These are phyloP conservation scores for Bauhinia variegata DNA, from an alignment of 306 rosid species.

Conservation along the genomic window DNA sequence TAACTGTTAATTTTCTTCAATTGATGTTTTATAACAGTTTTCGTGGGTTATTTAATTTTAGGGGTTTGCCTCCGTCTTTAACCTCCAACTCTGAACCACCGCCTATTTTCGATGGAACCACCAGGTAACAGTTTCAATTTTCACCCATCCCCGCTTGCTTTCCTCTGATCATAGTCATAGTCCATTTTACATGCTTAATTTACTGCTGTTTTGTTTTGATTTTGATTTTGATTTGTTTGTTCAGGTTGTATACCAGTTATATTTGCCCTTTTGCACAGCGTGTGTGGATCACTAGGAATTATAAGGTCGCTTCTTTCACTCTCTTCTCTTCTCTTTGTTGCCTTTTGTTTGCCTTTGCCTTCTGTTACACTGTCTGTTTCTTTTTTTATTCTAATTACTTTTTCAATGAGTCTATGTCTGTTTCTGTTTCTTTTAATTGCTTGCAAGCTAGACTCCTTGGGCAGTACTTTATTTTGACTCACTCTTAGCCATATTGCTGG, in stretches of 20 bases:
- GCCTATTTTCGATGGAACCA: slow-evolving; percentile 61
- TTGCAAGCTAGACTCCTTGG: too few species aligned
- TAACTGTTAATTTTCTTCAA: not conserved
- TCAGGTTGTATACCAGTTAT: slow-evolving; percentile 53
- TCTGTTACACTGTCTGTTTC: too few species aligned
- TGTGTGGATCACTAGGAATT: slow-evolving; percentile 63
- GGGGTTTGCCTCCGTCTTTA: slow-evolving; percentile 40
- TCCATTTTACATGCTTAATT: not conserved
- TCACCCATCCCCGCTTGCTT: not conserved
- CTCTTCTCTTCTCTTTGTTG: not conserved
- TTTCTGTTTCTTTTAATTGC: too few species aligned
- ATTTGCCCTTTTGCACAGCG: slow-evolving; percentile 68
- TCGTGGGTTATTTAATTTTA: slow-evolving; percentile 3
- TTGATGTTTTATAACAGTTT: not conserved
- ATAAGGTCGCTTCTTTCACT: slow-evolving; percentile 45
- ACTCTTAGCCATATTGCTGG: not conserved
- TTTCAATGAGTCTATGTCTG: too few species aligned
- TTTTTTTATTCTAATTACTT: not conserved
- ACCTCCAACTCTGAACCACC: slow-evolving; percentile 52
- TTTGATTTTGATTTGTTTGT: not conserved
- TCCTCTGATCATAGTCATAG: not conserved
- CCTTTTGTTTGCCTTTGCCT: not conserved
- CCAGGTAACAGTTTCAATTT: slow-evolving; percentile 40
- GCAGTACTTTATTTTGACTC: too few species aligned
- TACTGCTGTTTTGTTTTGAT: not conserved